Base-by-base conservation (phyloP, 192 early-diverging fungal species). In the Backusella mclennaniae region DNA sequence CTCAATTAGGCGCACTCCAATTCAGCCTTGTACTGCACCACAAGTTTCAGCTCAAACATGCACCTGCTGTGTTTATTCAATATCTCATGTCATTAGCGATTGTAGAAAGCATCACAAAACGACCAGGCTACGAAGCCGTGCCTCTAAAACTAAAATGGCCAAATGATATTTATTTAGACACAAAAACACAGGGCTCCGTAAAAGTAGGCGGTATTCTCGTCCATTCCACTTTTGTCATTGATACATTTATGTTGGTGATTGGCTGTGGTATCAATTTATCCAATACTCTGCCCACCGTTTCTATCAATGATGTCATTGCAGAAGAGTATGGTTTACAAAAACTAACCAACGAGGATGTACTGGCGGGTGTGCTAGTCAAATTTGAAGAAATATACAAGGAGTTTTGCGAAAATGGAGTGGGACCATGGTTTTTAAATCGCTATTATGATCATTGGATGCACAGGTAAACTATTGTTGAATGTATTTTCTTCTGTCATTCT, bases 131-230 rank as follows among this genome's bases (percentile, higher is more conserved):
- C 79, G 93, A 92, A 76, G 82, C 91, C 19, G 77, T 97, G 17
- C 94, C 95, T 0, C 79, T 99, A 71, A 87, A 88, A 49, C 82
- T 99, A 59, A 99, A 99, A 83, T 99, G 98, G 98, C 98, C 98
- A 46, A 99, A 99, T 77, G 98, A 99, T 78, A 88, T 99, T 35
- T 99, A 99, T 82, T 92, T 88, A 2, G 80, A 89, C 69, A 38
- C 46, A 5, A 49, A 49, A 76, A 63, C 79, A 19, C 82, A 85
- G 17, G 79, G 80, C 44, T 77, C 89, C 71, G 96, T 96, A 85
- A 91, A 83, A 67, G 78, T 99, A 59, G 96, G 97, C 68, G 96
- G 98, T 3, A 89, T 98, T 4, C 82, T 99, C 36, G 93, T 97
- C 38, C 94, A 92, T 77, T 95, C 93, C 3, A 91, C 90, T 42